Evolutionary conservation across 176 grass and related monocot species (phyloP).

Genomic region (Oryza nivara): DNA sequence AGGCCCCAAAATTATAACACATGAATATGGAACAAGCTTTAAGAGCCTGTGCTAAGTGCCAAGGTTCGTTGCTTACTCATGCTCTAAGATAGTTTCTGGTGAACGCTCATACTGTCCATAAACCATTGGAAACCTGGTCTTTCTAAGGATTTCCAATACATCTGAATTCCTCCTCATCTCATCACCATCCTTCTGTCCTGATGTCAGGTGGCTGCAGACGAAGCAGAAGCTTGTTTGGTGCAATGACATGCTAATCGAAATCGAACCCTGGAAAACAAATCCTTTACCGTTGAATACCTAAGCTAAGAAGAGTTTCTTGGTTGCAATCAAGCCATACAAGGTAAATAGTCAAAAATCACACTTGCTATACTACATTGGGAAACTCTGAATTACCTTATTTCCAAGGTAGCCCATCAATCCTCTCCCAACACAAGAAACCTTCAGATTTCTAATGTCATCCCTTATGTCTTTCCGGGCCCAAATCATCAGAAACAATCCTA

Average conservation of each 20-base stretch:
- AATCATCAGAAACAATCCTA: constrained; percentile 92
- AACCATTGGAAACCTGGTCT: constrained; percentile 87
- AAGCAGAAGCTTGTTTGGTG: constrained; percentile 99
- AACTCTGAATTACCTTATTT: constrained; percentile 73
- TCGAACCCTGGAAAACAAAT: constrained; percentile 89
- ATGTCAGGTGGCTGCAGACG: constrained; percentile 99
- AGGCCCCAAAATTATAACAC: constrained; percentile 31
- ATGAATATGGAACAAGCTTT: constrained; percentile 36
- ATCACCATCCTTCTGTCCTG: constrained; percentile 96
- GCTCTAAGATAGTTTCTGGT: constrained; percentile 89
- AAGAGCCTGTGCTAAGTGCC: neutral
- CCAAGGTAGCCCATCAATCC: constrained; percentile 98
- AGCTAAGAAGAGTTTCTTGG: constrained; percentile 38
- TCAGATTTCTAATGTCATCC: constrained; percentile 88
- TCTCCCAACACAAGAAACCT: constrained; percentile 96
- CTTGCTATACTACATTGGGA: neutral
- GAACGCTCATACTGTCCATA: constrained; percentile 80
- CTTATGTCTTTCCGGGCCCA: constrained; percentile 85
- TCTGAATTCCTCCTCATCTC: constrained; percentile 85
- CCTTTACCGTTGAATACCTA: constrained; percentile 48
- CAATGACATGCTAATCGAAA: constrained; percentile 99
- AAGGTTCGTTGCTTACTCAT: constrained; percentile 71
- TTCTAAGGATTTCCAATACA: constrained; percentile 89
- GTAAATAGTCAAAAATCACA: neutral
- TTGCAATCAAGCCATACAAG: constrained; percentile 7